Percentiles rank a stretch among this genome's conserved stretches.
phyloP scores from a whole-genome alignment of 495 filamentous ascomycete species.

The Aspergillus wentii region DNA sequence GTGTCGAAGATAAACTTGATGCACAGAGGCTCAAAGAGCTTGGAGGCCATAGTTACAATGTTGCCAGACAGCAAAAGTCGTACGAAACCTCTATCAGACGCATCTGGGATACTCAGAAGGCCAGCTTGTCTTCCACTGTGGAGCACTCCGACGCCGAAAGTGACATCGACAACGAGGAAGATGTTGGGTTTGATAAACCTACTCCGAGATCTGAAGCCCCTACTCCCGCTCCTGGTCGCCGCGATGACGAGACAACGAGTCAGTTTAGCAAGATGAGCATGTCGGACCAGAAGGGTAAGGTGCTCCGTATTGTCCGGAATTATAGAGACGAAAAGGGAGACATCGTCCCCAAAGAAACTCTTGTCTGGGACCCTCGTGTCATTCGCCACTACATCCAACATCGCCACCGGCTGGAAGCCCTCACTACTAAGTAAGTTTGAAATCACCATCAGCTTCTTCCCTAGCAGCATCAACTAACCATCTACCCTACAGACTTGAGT shows the following conservation, averaged over 20 bases:
- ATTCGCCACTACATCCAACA: conserved; percentile 60
- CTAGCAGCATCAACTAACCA: background rate
- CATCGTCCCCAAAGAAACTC: conserved; percentile 50
- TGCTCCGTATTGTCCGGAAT: conserved; percentile 70
- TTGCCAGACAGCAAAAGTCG: conserved; percentile 79
- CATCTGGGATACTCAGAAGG: conserved; percentile 86
- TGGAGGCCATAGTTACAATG: conserved; percentile 95
- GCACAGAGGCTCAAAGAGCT: conserved; percentile 81
- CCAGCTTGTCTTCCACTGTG: conserved; percentile 62
- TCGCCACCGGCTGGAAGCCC: conserved; percentile 51
- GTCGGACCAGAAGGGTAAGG: conserved; percentile 61
- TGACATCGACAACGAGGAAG: conserved; percentile 64
- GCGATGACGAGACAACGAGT: conserved; percentile 78
- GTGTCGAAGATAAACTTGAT: conserved; percentile 78
- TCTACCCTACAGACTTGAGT: conserved; percentile 40
- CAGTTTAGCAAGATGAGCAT: conserved; percentile 78
- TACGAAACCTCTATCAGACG: conserved; percentile 84
- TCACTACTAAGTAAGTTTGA: conserved; percentile 58
- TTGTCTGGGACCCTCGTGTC: conserved; percentile 68
- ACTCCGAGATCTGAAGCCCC: conserved; percentile 59
- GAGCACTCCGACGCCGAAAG: conserved; percentile 58
- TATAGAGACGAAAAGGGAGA: conserved; percentile 59
- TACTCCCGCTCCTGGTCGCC: conserved; percentile 48
- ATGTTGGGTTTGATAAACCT: conserved; percentile 57
- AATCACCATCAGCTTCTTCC: too few relatives aligned